These are phyloP conservation scores for Metschnikowia kunwiensis DNA, from an alignment of 805 yeast genomes.

Conservation along the genomic window DNA sequence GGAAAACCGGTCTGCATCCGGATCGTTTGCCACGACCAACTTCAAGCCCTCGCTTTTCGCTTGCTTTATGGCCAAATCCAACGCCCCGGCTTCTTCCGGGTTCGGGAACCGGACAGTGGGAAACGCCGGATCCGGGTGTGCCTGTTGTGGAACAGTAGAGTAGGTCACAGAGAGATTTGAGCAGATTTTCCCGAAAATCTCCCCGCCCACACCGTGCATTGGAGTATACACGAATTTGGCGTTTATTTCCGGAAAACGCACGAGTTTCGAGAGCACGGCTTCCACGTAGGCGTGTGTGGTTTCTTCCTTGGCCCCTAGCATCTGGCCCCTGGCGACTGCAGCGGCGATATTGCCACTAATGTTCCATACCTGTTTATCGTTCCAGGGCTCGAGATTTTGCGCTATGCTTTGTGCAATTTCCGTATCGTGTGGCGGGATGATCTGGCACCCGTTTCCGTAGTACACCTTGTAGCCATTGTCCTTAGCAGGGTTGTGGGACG, in stretches of 20 bases:
- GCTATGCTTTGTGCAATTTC: constrained; percentile 66
- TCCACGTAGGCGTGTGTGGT: constrained; percentile 42
- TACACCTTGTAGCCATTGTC: constrained; percentile 96
- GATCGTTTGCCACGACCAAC: constrained; percentile 85
- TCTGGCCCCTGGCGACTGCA: constrained; percentile 22
- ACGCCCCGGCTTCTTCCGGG: constrained; percentile 93
- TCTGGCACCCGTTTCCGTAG: constrained; percentile 92
- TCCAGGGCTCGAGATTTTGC: constrained; percentile 59
- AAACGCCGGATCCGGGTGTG: constrained; percentile 77
- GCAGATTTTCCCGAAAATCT: constrained; percentile 48
- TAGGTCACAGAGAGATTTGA: constrained; percentile 33
- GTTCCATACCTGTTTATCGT: constrained; percentile 44
- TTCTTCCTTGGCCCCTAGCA: constrained; percentile 43
- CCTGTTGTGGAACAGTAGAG: constrained; percentile 59
- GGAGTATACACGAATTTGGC: constrained; percentile 80
- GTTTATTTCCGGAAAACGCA: constrained; percentile 24
- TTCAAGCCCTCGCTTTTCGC: constrained; percentile 53
- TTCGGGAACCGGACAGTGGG: constrained; percentile 88
- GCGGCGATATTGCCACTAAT: constrained; percentile 33
- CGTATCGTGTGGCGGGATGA: constrained; percentile 85
- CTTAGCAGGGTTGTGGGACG: constrained; percentile 79
- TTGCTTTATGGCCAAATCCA: constrained; percentile 59
- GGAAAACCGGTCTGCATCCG: constrained; percentile 94
- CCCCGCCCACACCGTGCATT: constrained; percentile 91
- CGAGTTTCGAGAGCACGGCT: constrained; percentile 26